Percentiles rank a stretch among this genome's conserved stretches.
Conservation (phyloP, 257 asterid genomes). For the Oldenlandia corymbosa region DNA sequence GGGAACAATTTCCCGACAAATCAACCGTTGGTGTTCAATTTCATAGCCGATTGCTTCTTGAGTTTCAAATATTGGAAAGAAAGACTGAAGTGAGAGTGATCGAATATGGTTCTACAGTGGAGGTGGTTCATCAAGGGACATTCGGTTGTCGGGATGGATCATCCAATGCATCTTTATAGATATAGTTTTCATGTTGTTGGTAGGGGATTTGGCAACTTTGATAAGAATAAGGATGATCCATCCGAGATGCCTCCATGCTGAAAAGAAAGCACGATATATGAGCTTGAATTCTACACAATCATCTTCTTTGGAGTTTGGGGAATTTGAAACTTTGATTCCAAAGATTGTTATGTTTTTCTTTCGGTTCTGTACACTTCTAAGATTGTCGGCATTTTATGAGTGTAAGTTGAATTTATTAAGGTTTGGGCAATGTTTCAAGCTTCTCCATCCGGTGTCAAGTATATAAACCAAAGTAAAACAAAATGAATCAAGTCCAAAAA, state of each 20-base stretch:
- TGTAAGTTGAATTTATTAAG: too few species aligned
- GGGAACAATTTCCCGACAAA: slow-evolving; percentile 23
- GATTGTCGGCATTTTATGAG: too few species aligned
- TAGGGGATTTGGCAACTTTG: slow-evolving; percentile 40
- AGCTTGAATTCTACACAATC: too few species aligned
- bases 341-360: too few species aligned
- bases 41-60: slow-evolving; percentile 25
- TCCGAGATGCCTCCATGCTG: slow-evolving; percentile 14
- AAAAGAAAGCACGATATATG: too few species aligned
- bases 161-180: slow-evolving; percentile 50
- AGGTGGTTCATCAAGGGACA: slow-evolving; percentile 45
- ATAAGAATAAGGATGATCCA: slow-evolving; percentile 28
- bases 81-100: slow-evolving; percentile 29
- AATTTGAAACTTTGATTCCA: too few species aligned
- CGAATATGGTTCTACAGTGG: slow-evolving; percentile 28
- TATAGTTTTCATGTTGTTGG: slow-evolving; percentile 42
- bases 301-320: too few species aligned
- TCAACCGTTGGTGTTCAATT: slow-evolving; percentile 32
- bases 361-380: too few species aligned
- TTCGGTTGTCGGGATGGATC: slow-evolving; percentile 34
- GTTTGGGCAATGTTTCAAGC: too few species aligned
- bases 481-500: too few species aligned
- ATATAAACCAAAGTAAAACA: too few species aligned
- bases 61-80: slow-evolving; percentile 23
- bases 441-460: too few species aligned